Conservation (phyloP, 192 early-diverging fungal species). For the Phlyctochytrium arcticum region DNA sequence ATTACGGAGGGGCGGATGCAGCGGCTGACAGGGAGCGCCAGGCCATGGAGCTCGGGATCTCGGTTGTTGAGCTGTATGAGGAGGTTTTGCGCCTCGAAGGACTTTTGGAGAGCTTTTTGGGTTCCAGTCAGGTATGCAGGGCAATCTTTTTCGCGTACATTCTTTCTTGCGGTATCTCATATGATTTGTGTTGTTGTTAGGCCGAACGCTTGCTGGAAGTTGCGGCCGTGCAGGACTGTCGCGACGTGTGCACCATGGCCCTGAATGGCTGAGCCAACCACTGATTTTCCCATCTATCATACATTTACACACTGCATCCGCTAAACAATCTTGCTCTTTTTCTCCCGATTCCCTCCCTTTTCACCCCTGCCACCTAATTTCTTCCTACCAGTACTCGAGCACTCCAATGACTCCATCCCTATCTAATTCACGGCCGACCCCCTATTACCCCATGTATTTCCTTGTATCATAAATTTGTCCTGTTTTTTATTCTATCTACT, state of each 20-base stretch:
- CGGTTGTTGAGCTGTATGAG: slow-evolving; percentile 28
- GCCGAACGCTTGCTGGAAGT: slow-evolving; percentile 7
- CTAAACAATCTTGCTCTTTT: too few species aligned
- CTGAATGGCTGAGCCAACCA: neutral
- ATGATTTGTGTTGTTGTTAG: neutral
- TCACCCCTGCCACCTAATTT: too few species aligned
- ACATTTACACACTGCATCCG: too few species aligned
- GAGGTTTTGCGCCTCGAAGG: slow-evolving; percentile 31
- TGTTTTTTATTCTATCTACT: too few species aligned
- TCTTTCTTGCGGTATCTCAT: neutral
- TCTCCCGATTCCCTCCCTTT: too few species aligned
- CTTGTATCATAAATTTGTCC: too few species aligned
- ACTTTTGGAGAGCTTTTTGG: slow-evolving; percentile 28
- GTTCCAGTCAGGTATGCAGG: slow-evolving; percentile 14
- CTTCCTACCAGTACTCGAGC: too few species aligned
- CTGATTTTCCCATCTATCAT: too few species aligned
- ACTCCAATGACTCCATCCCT: too few species aligned
- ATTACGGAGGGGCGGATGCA: neutral
- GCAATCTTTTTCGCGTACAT: neutral
- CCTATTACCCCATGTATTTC: too few species aligned
- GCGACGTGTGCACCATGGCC: neutral
- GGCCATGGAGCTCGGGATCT: neutral
- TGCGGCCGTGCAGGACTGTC: slow-evolving; percentile 1
- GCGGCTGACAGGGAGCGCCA: neutral
- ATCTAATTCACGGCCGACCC: too few species aligned